Conservation (phyloP, 805 yeast genomes). For the Metschnikowia cerradonensis region DNA sequence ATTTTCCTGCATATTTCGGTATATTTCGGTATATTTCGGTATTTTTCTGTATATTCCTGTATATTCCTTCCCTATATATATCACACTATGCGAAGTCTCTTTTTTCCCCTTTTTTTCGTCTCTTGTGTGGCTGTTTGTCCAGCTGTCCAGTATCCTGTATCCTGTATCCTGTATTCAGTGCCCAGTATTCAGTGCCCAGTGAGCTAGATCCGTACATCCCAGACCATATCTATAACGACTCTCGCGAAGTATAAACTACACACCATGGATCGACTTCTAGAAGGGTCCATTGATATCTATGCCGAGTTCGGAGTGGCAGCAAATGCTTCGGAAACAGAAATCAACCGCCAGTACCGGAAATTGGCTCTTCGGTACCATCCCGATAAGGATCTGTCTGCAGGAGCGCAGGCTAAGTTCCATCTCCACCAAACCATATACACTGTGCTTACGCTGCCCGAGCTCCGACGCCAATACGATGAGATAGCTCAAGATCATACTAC, state of each 20-base stretch:
- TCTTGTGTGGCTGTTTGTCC: too few species aligned
- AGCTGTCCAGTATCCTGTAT: too few species aligned
- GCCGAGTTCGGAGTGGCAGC: conserved; percentile 39
- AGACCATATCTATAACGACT: too few species aligned
- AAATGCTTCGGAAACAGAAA: conserved; percentile 21
- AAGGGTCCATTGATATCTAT: conserved; percentile 35
- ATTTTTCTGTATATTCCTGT: too few species aligned
- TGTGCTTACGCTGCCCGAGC: conserved; percentile 24
- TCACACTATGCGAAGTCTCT: too few species aligned
- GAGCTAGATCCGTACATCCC: background rate
- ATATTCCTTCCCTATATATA: too few species aligned
- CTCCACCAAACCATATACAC: conserved; percentile 28
- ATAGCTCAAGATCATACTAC: background rate
- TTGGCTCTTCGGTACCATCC: conserved; percentile 39
- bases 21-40: too few species aligned
- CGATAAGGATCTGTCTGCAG: conserved; percentile 32
- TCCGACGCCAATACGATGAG: conserved; percentile 29
- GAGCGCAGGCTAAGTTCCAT: conserved; percentile 28
- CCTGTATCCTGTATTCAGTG: too few species aligned
- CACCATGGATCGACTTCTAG: conserved; percentile 14
- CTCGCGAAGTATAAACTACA: too few species aligned
- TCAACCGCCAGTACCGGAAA: conserved; percentile 29
- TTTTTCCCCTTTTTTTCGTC: too few species aligned
- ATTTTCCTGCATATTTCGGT: too few species aligned
- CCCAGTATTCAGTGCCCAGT: too few species aligned